phyloP scores from a whole-genome alignment of 495 filamentous ascomycete species.

The Podospora comata region DNA sequence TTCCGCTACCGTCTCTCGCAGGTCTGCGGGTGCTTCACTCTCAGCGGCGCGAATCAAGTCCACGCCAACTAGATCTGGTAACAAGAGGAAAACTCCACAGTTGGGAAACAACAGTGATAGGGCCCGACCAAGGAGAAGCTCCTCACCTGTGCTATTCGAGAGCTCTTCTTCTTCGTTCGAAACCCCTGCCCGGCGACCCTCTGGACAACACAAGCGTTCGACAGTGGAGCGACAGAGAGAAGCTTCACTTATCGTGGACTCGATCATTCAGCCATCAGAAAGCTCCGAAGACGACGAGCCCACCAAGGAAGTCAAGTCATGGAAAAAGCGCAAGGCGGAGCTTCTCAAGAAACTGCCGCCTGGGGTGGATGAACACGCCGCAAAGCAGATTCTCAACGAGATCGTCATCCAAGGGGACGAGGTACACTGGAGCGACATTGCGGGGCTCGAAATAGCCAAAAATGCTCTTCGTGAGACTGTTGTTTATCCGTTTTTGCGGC shows the following conservation, averaged over 20 bases:
- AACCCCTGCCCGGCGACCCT: constrained; percentile 10
- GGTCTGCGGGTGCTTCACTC: constrained; percentile 11
- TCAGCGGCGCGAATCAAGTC: constrained; percentile 14
- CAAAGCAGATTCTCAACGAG: constrained; percentile 90
- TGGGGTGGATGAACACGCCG: constrained; percentile 76
- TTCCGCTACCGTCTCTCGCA: constrained; percentile 18
- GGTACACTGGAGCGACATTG: constrained; percentile 93
- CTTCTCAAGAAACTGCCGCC: constrained; percentile 73
- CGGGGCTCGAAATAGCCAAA: constrained; percentile 87
- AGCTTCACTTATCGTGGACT: constrained; percentile 19
- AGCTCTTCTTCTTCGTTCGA: constrained; percentile 19
- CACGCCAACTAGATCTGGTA: constrained; percentile 16
- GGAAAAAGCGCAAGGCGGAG: constrained; percentile 45
- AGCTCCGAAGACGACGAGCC: constrained; percentile 30
- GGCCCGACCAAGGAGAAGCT: constrained; percentile 4
- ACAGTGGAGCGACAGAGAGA: constrained; percentile 11
- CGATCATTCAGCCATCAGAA: constrained; percentile 17
- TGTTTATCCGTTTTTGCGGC: constrained; percentile 94
- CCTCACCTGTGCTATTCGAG: constrained; percentile 24
- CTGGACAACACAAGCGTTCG: constrained; percentile 1
- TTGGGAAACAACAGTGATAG: constrained; percentile 10
- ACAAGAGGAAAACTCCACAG: constrained; percentile 9
- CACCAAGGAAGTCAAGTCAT: constrained; percentile 46
- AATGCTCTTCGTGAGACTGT: constrained; percentile 92
- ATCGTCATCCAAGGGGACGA: constrained; percentile 94